phyloP scores from a whole-genome alignment of 768 basidiomycete species.

The Phaeotremella skinneri region DNA sequence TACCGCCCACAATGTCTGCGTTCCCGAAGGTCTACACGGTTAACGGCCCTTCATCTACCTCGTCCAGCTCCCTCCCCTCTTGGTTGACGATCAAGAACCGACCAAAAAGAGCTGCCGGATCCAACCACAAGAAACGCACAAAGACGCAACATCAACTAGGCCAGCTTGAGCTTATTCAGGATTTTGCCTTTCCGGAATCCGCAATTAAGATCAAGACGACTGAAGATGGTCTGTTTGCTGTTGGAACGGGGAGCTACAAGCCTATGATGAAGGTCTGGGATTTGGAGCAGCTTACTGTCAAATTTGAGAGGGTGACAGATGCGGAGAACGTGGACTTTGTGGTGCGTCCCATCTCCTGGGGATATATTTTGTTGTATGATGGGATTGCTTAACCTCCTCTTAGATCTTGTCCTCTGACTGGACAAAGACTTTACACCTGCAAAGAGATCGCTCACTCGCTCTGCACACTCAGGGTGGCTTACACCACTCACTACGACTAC shows the following conservation, averaged over 20 bases:
- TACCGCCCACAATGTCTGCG: conserved; percentile 25
- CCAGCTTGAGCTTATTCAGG: conserved; percentile 85
- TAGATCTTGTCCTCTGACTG: conserved; percentile 96
- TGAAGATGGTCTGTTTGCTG: conserved; percentile 82
- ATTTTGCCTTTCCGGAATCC: conserved; percentile 96
- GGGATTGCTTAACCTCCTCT: not conserved
- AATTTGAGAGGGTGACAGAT: conserved; percentile 94
- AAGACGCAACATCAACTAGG: conserved; percentile 63
- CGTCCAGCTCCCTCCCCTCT: conserved; percentile 87
- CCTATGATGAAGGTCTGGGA: conserved; percentile 97
- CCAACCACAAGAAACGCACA: conserved; percentile 43
- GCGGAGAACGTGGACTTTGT: conserved; percentile 97
- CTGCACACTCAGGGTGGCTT: conserved; percentile 91
- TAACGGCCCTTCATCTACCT: conserved; percentile 82
- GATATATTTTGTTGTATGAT: not conserved
- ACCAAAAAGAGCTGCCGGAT: conserved; percentile 38
- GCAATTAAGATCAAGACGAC: conserved; percentile 88
- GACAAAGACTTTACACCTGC: conserved; percentile 96
- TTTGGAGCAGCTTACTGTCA: conserved; percentile 81
- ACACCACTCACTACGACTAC: conserved; percentile 90
- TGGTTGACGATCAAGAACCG: conserved; percentile 66
- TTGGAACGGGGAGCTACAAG: conserved; percentile 96
- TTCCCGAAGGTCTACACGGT: conserved; percentile 82
- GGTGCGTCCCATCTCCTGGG: conserved; percentile 61
- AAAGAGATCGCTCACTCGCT: conserved; percentile 90